Evolutionary conservation across 2,329 filamentous ascomycete genomes (phyloP).

Genomic region (Aspergillus calidoustus): DNA sequence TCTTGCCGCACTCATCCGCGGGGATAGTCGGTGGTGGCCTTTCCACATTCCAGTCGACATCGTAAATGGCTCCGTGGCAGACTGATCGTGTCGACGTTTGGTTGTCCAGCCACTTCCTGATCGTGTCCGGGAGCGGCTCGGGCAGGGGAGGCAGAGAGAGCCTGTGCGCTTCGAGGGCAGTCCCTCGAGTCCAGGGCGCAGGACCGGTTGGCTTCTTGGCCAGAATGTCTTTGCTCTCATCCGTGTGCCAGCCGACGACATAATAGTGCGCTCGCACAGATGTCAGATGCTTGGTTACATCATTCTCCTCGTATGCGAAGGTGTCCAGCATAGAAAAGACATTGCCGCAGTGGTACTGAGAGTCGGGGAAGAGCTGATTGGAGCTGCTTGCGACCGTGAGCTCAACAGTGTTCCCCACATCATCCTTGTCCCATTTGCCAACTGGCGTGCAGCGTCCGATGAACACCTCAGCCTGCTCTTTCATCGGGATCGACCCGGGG

Average conservation of each 20-base stretch:
- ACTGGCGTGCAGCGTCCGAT: conserved; percentile 36
- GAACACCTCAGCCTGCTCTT: conserved; percentile 49
- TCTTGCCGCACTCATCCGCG: conserved; percentile 31
- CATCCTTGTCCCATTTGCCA: conserved; percentile 23
- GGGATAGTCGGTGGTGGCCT: conserved; percentile 33
- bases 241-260: conserved; percentile 47
- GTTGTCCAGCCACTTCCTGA: conserved; percentile 9
- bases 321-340: conserved; percentile 50
- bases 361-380: conserved; percentile 51
- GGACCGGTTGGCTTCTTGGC: neutral
- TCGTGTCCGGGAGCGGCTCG: no score
- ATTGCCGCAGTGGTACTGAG: conserved; percentile 46
- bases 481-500: conserved; percentile 5
- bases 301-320: conserved; percentile 35
- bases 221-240: neutral
- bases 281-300: conserved; percentile 8
- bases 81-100: conserved; percentile 7
- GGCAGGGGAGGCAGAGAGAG: no score
- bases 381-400: conserved; percentile 22
- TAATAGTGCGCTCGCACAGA: conserved; percentile 44
- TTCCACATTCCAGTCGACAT: conserved; percentile 40
- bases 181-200: neutral
- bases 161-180: conserved; percentile 17
- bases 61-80: conserved; percentile 47
- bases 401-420: neutral